phyloP scores from a whole-genome alignment of 495 filamentous ascomycete genomes.

The Hypoxylon cercidicola region DNA sequence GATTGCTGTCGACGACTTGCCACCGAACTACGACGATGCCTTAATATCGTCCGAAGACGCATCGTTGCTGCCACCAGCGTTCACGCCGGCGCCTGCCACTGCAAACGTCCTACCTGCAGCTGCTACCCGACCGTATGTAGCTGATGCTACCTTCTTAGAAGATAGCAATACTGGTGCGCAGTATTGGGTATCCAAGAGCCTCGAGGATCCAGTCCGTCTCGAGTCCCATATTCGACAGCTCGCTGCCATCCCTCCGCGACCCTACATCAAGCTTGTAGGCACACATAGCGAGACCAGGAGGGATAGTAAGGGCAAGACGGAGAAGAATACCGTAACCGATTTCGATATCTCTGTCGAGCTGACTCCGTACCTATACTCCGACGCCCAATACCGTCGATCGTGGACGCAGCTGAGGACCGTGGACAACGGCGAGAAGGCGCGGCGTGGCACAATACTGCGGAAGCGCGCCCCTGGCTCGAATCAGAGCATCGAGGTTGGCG shows the following conservation, averaged over 20 bases:
- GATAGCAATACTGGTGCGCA: slow-evolving; percentile 47
- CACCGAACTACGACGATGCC: slow-evolving; percentile 41
- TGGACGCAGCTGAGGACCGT: slow-evolving; percentile 50
- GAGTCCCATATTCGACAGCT: slow-evolving; percentile 55
- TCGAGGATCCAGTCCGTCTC: slow-evolving; percentile 57
- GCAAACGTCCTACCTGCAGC: background rate
- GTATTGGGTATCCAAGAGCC: slow-evolving; percentile 48
- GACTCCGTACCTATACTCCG: slow-evolving; percentile 58
- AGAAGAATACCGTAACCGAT: slow-evolving; percentile 90
- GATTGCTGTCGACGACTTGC: slow-evolving; percentile 37
- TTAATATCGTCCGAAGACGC: slow-evolving; percentile 25
- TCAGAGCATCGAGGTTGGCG: slow-evolving; percentile 51
- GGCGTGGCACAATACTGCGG: slow-evolving; percentile 53
- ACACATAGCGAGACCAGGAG: slow-evolving; percentile 58
- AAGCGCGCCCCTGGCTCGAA: slow-evolving; percentile 53
- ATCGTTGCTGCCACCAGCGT: slow-evolving; percentile 27
- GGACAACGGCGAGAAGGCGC: slow-evolving; percentile 51
- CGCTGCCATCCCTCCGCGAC: slow-evolving; percentile 56
- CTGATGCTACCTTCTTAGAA: slow-evolving; percentile 25
- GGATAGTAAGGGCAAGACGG: slow-evolving; percentile 69
- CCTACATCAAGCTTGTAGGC: slow-evolving; percentile 59
- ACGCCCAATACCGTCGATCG: slow-evolving; percentile 44
- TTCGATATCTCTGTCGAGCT: slow-evolving; percentile 71
- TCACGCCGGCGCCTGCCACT: slow-evolving; percentile 4
- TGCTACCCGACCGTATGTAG: slow-evolving; percentile 16